Evolutionary conservation across 306 rosid genomes (phyloP).

Genomic region (Begonia peltatifolia): DNA sequence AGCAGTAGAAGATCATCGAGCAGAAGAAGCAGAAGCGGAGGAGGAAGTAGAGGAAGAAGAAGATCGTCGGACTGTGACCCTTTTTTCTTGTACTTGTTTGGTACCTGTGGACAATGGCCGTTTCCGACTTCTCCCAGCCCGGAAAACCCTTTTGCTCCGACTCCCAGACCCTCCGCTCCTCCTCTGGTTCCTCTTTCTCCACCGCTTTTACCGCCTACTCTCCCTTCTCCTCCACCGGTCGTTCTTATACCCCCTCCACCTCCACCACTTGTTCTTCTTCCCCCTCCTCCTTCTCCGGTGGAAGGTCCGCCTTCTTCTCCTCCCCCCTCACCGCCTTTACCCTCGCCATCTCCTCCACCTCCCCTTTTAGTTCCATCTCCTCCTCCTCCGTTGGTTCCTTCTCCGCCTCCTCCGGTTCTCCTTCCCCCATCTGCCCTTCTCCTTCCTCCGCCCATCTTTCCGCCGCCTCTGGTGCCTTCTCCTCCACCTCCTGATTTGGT

Average conservation of each 20-base stretch:
- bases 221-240: slow-evolving; percentile 26
- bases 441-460: slow-evolving; percentile 20
- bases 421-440: slow-evolving; percentile 16
- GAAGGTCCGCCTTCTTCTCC: slow-evolving; percentile 10
- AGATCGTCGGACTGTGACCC: slow-evolving; percentile 47
- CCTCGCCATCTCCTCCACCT: slow-evolving; percentile 2
- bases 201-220: slow-evolving; percentile 18
- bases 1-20: no score
- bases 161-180: slow-evolving; percentile 10
- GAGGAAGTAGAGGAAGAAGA: slow-evolving; percentile 3
- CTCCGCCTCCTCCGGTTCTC: slow-evolving; percentile 24
- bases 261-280: slow-evolving; percentile 8
- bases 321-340: slow-evolving; percentile 7
- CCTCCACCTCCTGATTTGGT: slow-evolving; percentile 23
- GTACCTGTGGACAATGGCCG: slow-evolving; percentile 68
- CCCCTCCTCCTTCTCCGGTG: slow-evolving; percentile 5
- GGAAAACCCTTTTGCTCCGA: slow-evolving; percentile 52
- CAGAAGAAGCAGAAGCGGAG: no score
- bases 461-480: slow-evolving; percentile 30
- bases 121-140: slow-evolving; percentile 48
- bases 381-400: slow-evolving; percentile 13
- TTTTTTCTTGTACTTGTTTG: slow-evolving; percentile 42
- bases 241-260: neutral
- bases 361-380: slow-evolving; percentile 10
- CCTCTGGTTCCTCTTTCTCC: slow-evolving; percentile 12